Percentiles rank a stretch among this genome's conserved stretches.
Evolutionary conservation across 306 rosid species (phyloP).

Genomic region (Fagus crenata): DNA sequence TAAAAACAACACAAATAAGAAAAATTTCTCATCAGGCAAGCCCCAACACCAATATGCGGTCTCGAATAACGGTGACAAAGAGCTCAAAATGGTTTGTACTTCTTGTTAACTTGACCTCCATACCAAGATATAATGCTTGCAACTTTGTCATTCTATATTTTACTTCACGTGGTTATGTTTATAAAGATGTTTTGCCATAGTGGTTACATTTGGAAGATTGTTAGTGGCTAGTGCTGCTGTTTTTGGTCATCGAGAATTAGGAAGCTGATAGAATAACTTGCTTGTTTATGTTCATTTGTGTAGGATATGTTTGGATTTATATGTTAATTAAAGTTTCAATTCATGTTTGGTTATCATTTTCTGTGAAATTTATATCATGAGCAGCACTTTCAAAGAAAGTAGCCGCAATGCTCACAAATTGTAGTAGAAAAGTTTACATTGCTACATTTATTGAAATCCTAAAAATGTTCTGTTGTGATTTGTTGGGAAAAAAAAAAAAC

Average conservation of each 20-base stretch:
- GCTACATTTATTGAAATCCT: too few species aligned
- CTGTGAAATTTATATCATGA: background rate
- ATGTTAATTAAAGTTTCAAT: background rate
- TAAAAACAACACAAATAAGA: conserved; percentile 38
- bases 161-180: background rate
- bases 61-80: conserved; percentile 57
- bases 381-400: too few species aligned
- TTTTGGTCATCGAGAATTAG: conserved; percentile 19
- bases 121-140: background rate
- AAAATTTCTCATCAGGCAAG: conserved; percentile 41
- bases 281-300: conserved; percentile 1
- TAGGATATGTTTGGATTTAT: background rate
- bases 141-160: conserved; percentile 19
- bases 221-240: conserved; percentile 19
- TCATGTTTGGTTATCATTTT: background rate
- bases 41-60: conserved; percentile 40
- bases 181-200: background rate
- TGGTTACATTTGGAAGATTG: conserved; percentile 2
- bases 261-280: background rate
- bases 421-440: too few species aligned
- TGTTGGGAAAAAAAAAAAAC: too few species aligned
- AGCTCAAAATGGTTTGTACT: conserved; percentile 72
- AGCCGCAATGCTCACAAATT: too few species aligned
- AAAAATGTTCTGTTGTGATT: too few species aligned
- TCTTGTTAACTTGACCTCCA: background rate